A percentile compares a stretch with the other conserved stretches of the same genome.
phyloP scores from a whole-genome alignment of 1,139 yeast genomes.

The Ashbya aceris region DNA sequence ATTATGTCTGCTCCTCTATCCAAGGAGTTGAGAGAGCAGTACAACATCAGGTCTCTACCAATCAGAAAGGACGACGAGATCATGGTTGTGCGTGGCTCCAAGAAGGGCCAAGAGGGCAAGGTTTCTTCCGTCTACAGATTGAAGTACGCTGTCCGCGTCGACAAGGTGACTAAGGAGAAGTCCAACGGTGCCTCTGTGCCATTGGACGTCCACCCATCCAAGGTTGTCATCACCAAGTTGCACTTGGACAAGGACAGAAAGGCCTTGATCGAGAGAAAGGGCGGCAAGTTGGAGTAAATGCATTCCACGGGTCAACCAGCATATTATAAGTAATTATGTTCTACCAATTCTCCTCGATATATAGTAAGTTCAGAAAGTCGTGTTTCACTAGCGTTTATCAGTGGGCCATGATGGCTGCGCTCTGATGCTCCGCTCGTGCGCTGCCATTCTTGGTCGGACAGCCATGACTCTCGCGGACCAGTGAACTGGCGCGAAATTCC shows the following conservation, averaged over 20 bases:
- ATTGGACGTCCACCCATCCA: slow-evolving; percentile 96
- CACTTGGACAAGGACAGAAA: slow-evolving; percentile 98
- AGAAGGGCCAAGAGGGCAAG: slow-evolving; percentile 99
- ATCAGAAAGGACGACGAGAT: slow-evolving; percentile 98
- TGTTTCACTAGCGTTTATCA: no score
- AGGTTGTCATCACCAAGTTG: slow-evolving; percentile 97
- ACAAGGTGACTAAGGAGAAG: slow-evolving; percentile 96
- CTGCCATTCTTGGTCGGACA: no score
- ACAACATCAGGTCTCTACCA: slow-evolving; percentile 93
- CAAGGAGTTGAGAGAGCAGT: slow-evolving; percentile 97
- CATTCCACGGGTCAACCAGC: slow-evolving; percentile 10
- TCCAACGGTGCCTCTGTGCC: slow-evolving; percentile 98
- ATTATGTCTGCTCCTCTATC: slow-evolving; percentile 98
- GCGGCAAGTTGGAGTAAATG: slow-evolving; percentile 67
- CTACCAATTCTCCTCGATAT: slow-evolving; percentile 7
- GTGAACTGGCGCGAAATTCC: background rate
- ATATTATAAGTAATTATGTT: slow-evolving; percentile 4
- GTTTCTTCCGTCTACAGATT: slow-evolving; percentile 98
- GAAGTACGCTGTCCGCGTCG: slow-evolving; percentile 93
- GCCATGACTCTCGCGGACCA: no score
- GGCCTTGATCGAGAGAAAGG: slow-evolving; percentile 91
- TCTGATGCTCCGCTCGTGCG: no score
- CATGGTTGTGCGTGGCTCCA: slow-evolving; percentile 93
- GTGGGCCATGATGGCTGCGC: no score
- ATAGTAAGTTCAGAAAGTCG: slow-evolving; percentile 4